Percentiles rank a stretch among this genome's conserved stretches.
These are phyloP conservation scores for Alnus rubra DNA, from an alignment of 306 rosid genomes.

Conservation along the genomic window DNA sequence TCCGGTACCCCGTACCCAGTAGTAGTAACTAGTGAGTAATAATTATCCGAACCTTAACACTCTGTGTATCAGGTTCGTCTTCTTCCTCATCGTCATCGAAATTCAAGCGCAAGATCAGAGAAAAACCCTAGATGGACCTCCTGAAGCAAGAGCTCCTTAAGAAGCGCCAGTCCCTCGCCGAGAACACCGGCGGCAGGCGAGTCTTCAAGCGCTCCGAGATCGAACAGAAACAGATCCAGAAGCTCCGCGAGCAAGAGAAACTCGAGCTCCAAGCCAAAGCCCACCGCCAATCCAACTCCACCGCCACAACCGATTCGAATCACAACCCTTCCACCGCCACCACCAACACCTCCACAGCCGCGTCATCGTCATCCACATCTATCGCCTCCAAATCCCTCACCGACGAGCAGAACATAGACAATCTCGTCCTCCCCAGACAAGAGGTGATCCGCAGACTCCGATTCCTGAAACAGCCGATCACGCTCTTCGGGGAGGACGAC, in stretches of 20 bases:
- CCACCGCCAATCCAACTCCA: slow-evolving; percentile 53
- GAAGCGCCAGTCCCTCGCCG: slow-evolving; percentile 76
- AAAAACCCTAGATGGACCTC: slow-evolving; percentile 70
- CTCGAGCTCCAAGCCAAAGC: slow-evolving; percentile 87
- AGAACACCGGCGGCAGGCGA: slow-evolving; percentile 80
- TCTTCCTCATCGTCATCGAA: background rate
- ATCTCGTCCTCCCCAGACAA: slow-evolving; percentile 72
- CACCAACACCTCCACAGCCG: slow-evolving; percentile 27
- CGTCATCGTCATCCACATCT: slow-evolving; percentile 39
- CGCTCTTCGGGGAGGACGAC: slow-evolving; percentile 93
- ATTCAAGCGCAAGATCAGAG: slow-evolving; percentile 21
- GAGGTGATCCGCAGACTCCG: slow-evolving; percentile 95
- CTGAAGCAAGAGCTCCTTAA: slow-evolving; percentile 76
- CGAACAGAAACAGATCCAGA: slow-evolving; percentile 78
- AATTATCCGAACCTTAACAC: background rate
- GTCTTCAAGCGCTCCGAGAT: slow-evolving; percentile 91
- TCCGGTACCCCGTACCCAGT: background rate
- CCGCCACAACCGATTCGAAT: slow-evolving; percentile 14
- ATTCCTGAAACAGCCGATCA: slow-evolving; percentile 83
- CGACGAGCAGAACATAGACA: slow-evolving; percentile 76
- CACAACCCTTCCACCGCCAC: slow-evolving; percentile 32
- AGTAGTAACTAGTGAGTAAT: no score
- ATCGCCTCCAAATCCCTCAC: slow-evolving; percentile 52
- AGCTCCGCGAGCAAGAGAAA: slow-evolving; percentile 88
- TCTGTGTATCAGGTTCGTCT: background rate